Evolutionary conservation across 495 filamentous ascomycete species (phyloP).

Genomic region (Lepraria neglecta): DNA sequence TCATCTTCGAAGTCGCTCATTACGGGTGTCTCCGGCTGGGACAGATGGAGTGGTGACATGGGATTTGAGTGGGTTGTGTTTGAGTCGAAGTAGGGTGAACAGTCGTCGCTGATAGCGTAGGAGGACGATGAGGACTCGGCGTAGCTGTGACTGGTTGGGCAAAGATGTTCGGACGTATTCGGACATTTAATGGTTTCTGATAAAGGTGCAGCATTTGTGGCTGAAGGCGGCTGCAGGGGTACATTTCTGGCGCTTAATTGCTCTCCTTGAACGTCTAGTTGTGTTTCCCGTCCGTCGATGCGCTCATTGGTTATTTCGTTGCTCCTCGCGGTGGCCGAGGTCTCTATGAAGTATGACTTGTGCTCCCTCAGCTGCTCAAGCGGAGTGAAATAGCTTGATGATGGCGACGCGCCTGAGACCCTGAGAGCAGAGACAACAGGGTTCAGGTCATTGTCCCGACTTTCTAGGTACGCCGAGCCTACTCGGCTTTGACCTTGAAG

Average conservation of each 20-base stretch:
- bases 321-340: neutral
- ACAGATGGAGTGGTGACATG: conserved; percentile 27
- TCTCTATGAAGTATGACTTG: neutral
- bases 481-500: neutral
- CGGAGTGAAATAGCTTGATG: conserved; percentile 1
- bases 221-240: neutral
- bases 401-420: neutral
- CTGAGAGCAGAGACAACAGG: neutral
- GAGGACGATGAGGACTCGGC: conserved; percentile 17
- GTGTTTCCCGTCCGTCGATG: neutral
- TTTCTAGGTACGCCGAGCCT: neutral
- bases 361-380: conserved; percentile 10
- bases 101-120: conserved; percentile 21
- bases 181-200: conserved; percentile 1
- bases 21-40: conserved; percentile 25
- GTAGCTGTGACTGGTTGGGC: conserved; percentile 10
- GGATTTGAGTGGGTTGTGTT: conserved; percentile 17
- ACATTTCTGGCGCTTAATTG: conserved; percentile 1
- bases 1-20: conserved; percentile 24
- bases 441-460: neutral
- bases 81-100: conserved; percentile 20
- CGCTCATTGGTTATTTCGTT: neutral
- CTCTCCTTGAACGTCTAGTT: neutral
- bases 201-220: neutral
- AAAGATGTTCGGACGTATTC: conserved; percentile 7